These are phyloP conservation scores for Blastomyces silverae DNA, from an alignment of 2,329 filamentous ascomycete species.

Conservation along the genomic window DNA sequence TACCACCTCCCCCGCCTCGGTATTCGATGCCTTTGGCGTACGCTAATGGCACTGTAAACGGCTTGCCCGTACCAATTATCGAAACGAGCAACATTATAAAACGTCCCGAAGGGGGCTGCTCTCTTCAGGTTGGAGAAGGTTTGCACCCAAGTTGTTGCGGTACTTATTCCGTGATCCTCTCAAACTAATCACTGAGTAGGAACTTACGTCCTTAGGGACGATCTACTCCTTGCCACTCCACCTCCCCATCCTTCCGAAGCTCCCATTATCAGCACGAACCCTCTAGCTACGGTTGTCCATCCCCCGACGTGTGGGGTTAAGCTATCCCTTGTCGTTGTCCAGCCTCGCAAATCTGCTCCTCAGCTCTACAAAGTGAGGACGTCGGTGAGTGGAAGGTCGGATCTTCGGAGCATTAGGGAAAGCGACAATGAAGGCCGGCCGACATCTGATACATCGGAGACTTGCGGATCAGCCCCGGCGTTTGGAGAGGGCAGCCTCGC, in stretches of 20 bases:
- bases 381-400: constrained; percentile 38
- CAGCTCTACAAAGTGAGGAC: constrained; percentile 49
- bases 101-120: constrained; percentile 75
- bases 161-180: background rate
- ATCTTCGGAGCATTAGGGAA: constrained; percentile 50
- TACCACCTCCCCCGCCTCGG: constrained; percentile 74
- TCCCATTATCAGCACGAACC: constrained; percentile 79
- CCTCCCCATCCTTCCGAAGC: constrained; percentile 93
- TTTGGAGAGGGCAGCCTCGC: constrained; percentile 84
- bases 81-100: constrained; percentile 90
- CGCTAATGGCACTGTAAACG: constrained; percentile 63
- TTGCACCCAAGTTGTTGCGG: constrained; percentile 22
- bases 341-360: constrained; percentile 48
- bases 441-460: constrained; percentile 35
- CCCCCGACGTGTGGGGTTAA: constrained; percentile 82
- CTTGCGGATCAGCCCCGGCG: constrained; percentile 49
- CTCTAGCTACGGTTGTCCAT: constrained; percentile 73
- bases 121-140: constrained; percentile 93
- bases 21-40: constrained; percentile 70
- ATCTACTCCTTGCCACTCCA: constrained; percentile 85
- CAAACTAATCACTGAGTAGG: constrained; percentile 46
- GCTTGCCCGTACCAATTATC: constrained; percentile 65
- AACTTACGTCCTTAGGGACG: constrained; percentile 84
- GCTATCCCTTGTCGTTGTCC: constrained; percentile 67
- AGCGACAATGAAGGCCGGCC: constrained; percentile 53